These are phyloP conservation scores for Malassezia nana DNA, from an alignment of 1,284 basidiomycete species.

Conservation along the genomic window DNA sequence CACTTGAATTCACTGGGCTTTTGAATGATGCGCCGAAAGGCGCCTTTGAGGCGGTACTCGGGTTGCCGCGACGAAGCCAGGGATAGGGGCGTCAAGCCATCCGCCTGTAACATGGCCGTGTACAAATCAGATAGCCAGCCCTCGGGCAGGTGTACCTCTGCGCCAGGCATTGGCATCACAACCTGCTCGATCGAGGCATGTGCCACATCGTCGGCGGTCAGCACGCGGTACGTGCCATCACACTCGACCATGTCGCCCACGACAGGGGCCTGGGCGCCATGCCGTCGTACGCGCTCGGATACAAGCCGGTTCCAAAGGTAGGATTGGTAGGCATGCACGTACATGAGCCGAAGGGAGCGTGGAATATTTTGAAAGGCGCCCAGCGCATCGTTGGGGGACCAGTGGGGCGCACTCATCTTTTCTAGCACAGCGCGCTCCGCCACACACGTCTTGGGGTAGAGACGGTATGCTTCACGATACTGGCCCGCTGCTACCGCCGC, in stretches of 20 bases:
- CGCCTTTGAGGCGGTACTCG: slow-evolving; percentile 82
- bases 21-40: slow-evolving; percentile 83
- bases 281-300: slow-evolving; percentile 56
- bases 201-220: slow-evolving; percentile 62
- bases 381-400: slow-evolving; percentile 26
- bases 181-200: slow-evolving; percentile 83
- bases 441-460: slow-evolving; percentile 78
- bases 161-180: slow-evolving; percentile 87
- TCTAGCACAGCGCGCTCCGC: slow-evolving; percentile 87
- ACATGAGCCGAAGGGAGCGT: slow-evolving; percentile 82
- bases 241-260: slow-evolving; percentile 58
- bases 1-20: slow-evolving; percentile 70
- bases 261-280: slow-evolving; percentile 58
- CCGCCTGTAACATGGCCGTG: slow-evolving; percentile 64
- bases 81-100: slow-evolving; percentile 77
- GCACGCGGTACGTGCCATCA: slow-evolving; percentile 41
- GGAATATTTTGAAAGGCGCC: slow-evolving; percentile 27
- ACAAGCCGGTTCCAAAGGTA: slow-evolving; percentile 94
- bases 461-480: slow-evolving; percentile 59
- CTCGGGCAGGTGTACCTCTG: slow-evolving; percentile 77
- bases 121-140: slow-evolving; percentile 73
- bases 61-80: slow-evolving; percentile 56
- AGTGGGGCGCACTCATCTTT: slow-evolving; percentile 57
- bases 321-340: slow-evolving; percentile 95
- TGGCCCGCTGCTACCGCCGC: slow-evolving; percentile 22